Conservation (phyloP, 2,329 filamentous ascomycete species). For the Aspergillus fischeri region DNA sequence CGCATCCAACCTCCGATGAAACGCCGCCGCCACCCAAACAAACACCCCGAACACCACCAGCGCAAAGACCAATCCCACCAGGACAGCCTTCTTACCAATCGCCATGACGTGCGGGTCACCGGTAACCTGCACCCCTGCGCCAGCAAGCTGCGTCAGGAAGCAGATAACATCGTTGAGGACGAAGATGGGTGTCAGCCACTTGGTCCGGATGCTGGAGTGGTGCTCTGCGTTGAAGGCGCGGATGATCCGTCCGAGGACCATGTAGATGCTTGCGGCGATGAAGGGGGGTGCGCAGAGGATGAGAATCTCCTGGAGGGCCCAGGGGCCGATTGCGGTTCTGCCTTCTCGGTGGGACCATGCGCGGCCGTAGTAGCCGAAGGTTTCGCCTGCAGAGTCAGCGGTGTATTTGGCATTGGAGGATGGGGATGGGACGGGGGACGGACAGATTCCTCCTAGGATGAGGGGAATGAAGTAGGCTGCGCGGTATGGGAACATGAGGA, state of each 20-base stretch:
- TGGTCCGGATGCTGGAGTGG: conserved; percentile 29
- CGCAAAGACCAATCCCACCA: conserved; percentile 27
- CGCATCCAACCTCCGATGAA: conserved; percentile 19
- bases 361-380: conserved; percentile 35
- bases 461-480: conserved; percentile 37
- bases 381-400: conserved; percentile 22
- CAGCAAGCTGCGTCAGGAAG: conserved; percentile 32
- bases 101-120: conserved; percentile 17
- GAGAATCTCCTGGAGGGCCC: conserved; percentile 5
- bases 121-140: conserved; percentile 27
- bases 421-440: conserved; percentile 1
- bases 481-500: conserved; percentile 27
- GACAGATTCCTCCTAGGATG: conserved; percentile 36
- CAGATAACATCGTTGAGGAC: conserved; percentile 34
- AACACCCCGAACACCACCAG: conserved; percentile 27
- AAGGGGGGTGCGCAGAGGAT: conserved; percentile 13
- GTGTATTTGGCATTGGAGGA: background rate
- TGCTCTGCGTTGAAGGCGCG: conserved; percentile 31
- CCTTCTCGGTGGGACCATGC: conserved; percentile 29
- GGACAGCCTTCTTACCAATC: conserved; percentile 23
- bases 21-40: conserved; percentile 18
- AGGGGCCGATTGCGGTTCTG: conserved; percentile 23
- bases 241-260: conserved; percentile 34
- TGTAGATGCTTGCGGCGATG: conserved; percentile 22
- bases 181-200: conserved; percentile 37